Evolutionary conservation across 805 yeast species (phyloP).

Genomic region (Zygosaccharomyces lentus): DNA sequence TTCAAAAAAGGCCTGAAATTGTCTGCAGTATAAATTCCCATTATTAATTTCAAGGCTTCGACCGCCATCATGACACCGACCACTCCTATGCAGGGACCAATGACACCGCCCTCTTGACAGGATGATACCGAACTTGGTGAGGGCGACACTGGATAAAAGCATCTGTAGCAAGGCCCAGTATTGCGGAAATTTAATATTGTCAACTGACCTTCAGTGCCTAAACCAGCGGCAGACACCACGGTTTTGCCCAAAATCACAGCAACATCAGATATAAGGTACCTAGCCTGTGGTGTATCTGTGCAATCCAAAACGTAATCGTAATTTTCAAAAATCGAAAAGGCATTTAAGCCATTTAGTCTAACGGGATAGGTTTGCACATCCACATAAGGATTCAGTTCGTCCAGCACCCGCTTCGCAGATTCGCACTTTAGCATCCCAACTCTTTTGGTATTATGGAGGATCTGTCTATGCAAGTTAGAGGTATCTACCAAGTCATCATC

Average conservation of each 20-base stretch:
- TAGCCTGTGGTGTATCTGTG: slow-evolving; percentile 84
- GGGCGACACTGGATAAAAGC: slow-evolving; percentile 89
- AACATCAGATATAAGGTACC: slow-evolving; percentile 84
- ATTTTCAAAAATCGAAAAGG: slow-evolving; percentile 52
- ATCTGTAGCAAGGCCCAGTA: slow-evolving; percentile 88
- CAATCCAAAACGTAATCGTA: slow-evolving; percentile 87
- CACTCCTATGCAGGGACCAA: slow-evolving; percentile 94
- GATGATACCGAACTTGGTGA: slow-evolving; percentile 75
- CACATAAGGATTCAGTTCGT: slow-evolving; percentile 65
- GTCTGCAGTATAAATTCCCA: slow-evolving; percentile 47
- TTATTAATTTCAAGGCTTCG: slow-evolving; percentile 73
- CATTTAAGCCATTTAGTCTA: slow-evolving; percentile 51
- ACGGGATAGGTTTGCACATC: slow-evolving; percentile 47
- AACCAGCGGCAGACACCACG: slow-evolving; percentile 86
- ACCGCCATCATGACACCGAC: slow-evolving; percentile 87
- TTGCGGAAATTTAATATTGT: slow-evolving; percentile 63
- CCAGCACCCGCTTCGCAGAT: slow-evolving; percentile 60
- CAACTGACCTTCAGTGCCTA: slow-evolving; percentile 87
- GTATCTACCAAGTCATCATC: slow-evolving; percentile 82
- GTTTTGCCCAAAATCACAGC: slow-evolving; percentile 66
- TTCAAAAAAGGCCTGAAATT: slow-evolving; percentile 65
- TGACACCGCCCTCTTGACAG: slow-evolving; percentile 89
- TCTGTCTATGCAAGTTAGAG: slow-evolving; percentile 87
- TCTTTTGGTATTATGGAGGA: slow-evolving; percentile 61
- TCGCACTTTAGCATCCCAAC: slow-evolving; percentile 74